phyloP scores from a whole-genome alignment of 73 alveolate genomes.

The Diophrys sp. region DNA sequence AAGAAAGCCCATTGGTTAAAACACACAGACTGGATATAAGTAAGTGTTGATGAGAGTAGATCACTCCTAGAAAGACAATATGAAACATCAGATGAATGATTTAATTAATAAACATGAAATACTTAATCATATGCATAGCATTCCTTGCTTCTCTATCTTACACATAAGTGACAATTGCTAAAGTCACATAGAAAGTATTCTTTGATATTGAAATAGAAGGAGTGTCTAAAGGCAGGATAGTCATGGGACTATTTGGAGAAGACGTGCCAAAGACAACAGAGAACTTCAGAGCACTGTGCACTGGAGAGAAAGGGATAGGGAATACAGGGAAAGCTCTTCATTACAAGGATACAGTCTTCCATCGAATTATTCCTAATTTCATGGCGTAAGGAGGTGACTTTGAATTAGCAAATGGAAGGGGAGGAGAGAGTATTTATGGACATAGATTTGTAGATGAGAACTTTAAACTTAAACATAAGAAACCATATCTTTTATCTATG shows the following conservation, averaged over 20 bases:
- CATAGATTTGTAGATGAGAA: slow-evolving; percentile 80
- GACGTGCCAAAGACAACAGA: slow-evolving; percentile 90
- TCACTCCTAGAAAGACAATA: too few relatives aligned
- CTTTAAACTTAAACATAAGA: slow-evolving; percentile 63
- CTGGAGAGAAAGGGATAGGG: too few relatives aligned
- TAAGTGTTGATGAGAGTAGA: too few relatives aligned
- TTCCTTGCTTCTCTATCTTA: neutral
- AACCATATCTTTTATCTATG: slow-evolving; percentile 80
- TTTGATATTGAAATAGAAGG: slow-evolving; percentile 86
- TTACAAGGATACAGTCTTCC: slow-evolving; percentile 75
- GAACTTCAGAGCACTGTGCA: too few relatives aligned
- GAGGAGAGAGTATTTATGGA: slow-evolving; percentile 83
- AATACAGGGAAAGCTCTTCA: slow-evolving; percentile 70
- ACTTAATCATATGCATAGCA: neutral
- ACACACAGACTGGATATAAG: too few relatives aligned
- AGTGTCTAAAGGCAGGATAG: slow-evolving; percentile 74
- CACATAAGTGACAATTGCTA: slow-evolving; percentile 5
- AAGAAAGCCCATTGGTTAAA: too few relatives aligned
- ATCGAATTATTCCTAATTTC: slow-evolving; percentile 73
- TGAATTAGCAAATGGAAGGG: slow-evolving; percentile 77
- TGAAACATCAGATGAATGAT: neutral
- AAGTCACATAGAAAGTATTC: slow-evolving; percentile 63
- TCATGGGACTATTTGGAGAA: slow-evolving; percentile 88
- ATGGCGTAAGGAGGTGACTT: slow-evolving; percentile 89
- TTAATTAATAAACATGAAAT: neutral